Base-by-base conservation (phyloP, 2,329 filamentous ascomycete species). In the Phyllosticta capitalensis region DNA sequence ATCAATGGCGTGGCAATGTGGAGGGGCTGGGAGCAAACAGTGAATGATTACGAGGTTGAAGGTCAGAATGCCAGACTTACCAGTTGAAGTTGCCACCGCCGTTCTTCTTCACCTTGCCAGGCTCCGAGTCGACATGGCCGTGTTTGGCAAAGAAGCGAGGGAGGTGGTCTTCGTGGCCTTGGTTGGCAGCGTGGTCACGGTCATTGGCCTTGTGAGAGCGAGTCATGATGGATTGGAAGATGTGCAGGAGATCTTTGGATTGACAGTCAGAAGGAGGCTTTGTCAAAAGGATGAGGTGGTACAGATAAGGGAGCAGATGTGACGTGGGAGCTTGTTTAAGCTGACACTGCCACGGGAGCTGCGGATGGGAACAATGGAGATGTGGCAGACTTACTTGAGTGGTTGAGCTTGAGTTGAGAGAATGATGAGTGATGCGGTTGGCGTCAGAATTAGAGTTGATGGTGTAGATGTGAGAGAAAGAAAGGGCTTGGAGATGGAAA, bases 101-200 rank as follows among this genome's bases (percentile, higher is more conserved):
- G 70, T 95, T 89, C 81, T 99, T 99, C 86, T 99, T 99, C 72
- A 88, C 87, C 81, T 95, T 94, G 75, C 90, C 91, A 63, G 94
- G 92, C 71, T 95, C 89, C 66, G 81, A 80, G 70, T 91, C 91
- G 68, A 84, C 79, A 71, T 88, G 87, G 65, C 92, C 92, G 62
- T 84, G 78, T 79, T 96, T 96, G 75, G 84, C 90, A 74, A 97
- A 97, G 83, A 89, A 97, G 71, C 91, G 90, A 70, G 94, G 92
- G 26, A 95, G 78, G 68, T 87, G 83, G 66, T 94, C 88, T 56
- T 80, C 74, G 61, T 83, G 85, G 72, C 88, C 89, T 68, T 94
- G 88, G 66, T 90, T 78, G 69, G 83, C 88, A 68, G 85, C 84
- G 79, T 96, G 89, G 81, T 95, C 88, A 78, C 92, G 92, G 76